A percentile compares a stretch with the other conserved stretches of the same genome.
phyloP scores from a whole-genome alignment of 148 eudicot species.

The Vaccinium vitisidaea region DNA sequence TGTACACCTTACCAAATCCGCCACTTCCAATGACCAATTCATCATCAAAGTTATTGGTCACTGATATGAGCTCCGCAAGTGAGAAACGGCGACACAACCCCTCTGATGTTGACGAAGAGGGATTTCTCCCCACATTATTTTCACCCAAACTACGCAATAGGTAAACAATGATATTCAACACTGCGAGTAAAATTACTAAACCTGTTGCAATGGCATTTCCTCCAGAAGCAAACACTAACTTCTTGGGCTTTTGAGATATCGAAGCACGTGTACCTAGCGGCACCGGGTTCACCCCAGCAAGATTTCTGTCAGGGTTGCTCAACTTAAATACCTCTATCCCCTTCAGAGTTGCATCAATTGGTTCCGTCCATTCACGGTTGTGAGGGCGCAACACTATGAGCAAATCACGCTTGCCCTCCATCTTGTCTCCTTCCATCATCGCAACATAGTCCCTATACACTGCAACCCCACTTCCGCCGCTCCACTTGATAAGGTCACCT shows the following conservation, averaged over 20 bases:
- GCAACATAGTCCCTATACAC: constrained; percentile 34
- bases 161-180: constrained; percentile 21
- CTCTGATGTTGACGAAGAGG: not conserved
- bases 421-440: constrained; percentile 15
- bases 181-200: constrained; percentile 5
- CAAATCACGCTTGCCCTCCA: constrained; percentile 19
- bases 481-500: constrained; percentile 19
- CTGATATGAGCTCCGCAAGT: constrained; percentile 16
- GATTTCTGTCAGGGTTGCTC: constrained; percentile 34
- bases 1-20: constrained; percentile 24
- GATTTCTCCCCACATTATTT: not conserved
- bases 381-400: constrained; percentile 22
- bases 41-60: constrained; percentile 17
- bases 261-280: not conserved
- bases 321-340: constrained; percentile 52
- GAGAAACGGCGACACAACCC: constrained; percentile 12
- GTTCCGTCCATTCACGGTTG: not conserved
- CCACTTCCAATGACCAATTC: constrained; percentile 19
- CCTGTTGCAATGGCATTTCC: constrained; percentile 19
- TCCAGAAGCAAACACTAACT: not conserved
- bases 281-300: constrained; percentile 33
- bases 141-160: constrained; percentile 15
- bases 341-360: constrained; percentile 18
- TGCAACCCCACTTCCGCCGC: not conserved
- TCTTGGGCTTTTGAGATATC: not conserved